Evolutionary conservation across 2,329 filamentous ascomycete species (phyloP).

Genomic region (Rhytidhysteron rufulum): DNA sequence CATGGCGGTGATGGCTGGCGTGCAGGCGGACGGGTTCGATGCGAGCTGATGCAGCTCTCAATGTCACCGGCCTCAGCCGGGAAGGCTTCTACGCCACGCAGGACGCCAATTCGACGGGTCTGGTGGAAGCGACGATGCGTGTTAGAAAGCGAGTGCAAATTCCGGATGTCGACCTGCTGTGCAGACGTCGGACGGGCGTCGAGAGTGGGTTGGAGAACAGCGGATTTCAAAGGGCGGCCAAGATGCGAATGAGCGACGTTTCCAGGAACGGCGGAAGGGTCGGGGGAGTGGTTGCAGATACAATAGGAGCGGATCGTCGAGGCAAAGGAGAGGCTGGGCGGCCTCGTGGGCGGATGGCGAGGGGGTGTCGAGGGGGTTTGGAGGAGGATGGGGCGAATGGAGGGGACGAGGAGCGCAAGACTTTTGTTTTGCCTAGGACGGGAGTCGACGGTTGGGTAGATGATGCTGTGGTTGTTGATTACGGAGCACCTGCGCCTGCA

Average conservation of each 20-base stretch:
- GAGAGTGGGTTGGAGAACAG: slow-evolving; percentile 15
- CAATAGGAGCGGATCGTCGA: too few species aligned
- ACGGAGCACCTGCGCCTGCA: slow-evolving; percentile 3
- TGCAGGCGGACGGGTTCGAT: slow-evolving; percentile 12
- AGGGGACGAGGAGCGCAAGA: background rate
- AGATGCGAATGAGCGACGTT: slow-evolving; percentile 14
- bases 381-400: background rate
- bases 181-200: slow-evolving; percentile 14
- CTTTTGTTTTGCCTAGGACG: too few species aligned
- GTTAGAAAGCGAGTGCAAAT: slow-evolving; percentile 7
- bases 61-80: slow-evolving; percentile 35
- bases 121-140: slow-evolving; percentile 5
- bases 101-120: slow-evolving; percentile 26
- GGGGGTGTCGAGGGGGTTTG: background rate
- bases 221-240: slow-evolving; percentile 14
- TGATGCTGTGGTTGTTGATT: slow-evolving; percentile 1
- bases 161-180: slow-evolving; percentile 14
- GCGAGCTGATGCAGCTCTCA: slow-evolving; percentile 15
- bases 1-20: slow-evolving; percentile 25
- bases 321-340: too few species aligned
- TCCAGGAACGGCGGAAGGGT: slow-evolving; percentile 4
- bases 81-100: slow-evolving; percentile 26
- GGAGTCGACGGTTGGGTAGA: background rate
- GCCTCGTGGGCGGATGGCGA: background rate
- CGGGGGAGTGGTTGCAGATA: background rate